Evolutionary conservation across 495 filamentous ascomycete species (phyloP).

Genomic region (Pseudoneurospora amorphoporcata): DNA sequence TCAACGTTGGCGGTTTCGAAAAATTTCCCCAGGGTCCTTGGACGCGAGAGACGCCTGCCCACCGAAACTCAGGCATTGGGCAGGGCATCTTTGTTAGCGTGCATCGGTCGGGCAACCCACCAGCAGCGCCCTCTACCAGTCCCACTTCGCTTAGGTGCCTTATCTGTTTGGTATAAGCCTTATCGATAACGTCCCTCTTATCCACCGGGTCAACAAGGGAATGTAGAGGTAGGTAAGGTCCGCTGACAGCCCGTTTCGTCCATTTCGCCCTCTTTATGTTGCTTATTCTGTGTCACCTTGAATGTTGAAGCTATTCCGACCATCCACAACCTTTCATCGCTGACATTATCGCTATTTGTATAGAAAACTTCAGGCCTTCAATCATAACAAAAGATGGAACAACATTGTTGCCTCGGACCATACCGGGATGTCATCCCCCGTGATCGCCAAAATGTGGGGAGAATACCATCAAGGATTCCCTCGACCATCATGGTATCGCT

Average conservation of each 20-base stretch:
- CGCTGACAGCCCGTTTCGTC: not conserved
- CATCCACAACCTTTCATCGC: not conserved
- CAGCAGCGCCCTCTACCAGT: not conserved
- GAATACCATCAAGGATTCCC: not conserved
- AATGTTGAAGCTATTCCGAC: not conserved
- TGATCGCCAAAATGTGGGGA: not conserved
- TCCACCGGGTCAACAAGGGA: not conserved
- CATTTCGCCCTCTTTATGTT: not conserved
- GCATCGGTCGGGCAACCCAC: not conserved
- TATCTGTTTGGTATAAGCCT: not conserved
- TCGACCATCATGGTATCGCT: not conserved
- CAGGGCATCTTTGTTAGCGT: not conserved
- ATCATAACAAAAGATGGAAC: not conserved
- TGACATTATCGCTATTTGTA: not conserved
- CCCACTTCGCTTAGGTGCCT: not conserved
- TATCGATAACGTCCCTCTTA: not conserved
- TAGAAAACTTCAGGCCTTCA: not conserved
- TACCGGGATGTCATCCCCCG: not conserved
- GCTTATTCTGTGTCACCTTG: not conserved
- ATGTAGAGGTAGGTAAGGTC: not conserved
- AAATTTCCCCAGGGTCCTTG: conserved; percentile 2
- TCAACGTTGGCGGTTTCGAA: not conserved
- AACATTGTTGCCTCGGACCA: not conserved
- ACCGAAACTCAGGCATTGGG: not conserved
- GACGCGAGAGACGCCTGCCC: not conserved